phyloP scores from a whole-genome alignment of 805 yeast species.

The Spathaspora boniae region DNA sequence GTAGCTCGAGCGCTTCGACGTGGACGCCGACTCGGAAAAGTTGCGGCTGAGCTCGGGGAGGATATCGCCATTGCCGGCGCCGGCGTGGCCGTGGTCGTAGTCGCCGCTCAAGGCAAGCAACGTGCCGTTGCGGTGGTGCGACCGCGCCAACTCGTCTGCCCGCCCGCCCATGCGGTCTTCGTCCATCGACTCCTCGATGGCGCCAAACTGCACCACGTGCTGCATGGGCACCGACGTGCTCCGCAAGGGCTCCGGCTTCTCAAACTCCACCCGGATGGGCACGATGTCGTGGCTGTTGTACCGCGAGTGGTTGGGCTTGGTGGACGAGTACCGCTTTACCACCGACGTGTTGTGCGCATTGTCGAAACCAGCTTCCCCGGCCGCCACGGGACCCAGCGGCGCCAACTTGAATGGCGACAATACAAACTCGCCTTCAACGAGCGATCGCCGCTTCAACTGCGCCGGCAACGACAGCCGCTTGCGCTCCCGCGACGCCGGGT shows the following conservation, averaged over 20 bases:
- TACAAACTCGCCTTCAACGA: constrained; percentile 30
- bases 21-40: constrained; percentile 15
- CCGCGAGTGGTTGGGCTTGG: constrained; percentile 34
- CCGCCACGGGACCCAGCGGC: constrained; percentile 13
- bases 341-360: constrained; percentile 11
- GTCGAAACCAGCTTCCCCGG: constrained; percentile 10
- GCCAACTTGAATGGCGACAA: constrained; percentile 41
- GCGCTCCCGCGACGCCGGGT: constrained; percentile 21
- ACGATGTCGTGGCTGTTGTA: constrained; percentile 42
- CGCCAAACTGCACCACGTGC: constrained; percentile 10
- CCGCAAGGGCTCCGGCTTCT: constrained; percentile 17
- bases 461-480: constrained; percentile 37
- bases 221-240: constrained; percentile 25
- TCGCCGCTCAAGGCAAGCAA: constrained; percentile 30
- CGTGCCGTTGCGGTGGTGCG: constrained; percentile 19
- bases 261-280: constrained; percentile 44
- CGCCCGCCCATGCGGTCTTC: no score
- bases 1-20: constrained; percentile 32
- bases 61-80: constrained; percentile 1
- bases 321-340: constrained; percentile 23
- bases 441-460: constrained; percentile 19
- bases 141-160: not conserved
- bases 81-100: constrained; percentile 9
- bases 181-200: constrained; percentile 5
- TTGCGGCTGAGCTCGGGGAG: constrained; percentile 10